Evolutionary conservation across 2,329 filamentous ascomycete species (phyloP).

Genomic region (Dactylellina cionopaga): DNA sequence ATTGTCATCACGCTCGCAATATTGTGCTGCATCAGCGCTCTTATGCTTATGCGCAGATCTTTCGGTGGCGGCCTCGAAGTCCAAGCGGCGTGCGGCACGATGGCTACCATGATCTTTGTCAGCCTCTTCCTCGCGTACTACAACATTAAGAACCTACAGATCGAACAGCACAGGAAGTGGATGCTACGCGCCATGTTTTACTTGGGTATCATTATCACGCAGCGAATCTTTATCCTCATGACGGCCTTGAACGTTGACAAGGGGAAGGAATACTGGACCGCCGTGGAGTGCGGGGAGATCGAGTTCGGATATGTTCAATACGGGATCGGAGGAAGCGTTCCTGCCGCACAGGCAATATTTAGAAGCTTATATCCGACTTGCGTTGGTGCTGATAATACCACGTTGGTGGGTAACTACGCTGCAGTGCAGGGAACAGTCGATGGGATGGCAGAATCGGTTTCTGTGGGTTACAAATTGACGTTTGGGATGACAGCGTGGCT

Average conservation of each 20-base stretch:
- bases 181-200: conserved; percentile 70
- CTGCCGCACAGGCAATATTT: neutral
- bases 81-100: conserved; percentile 63
- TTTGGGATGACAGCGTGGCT: conserved; percentile 69
- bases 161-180: conserved; percentile 73
- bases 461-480: conserved; percentile 63
- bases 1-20: conserved; percentile 65
- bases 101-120: conserved; percentile 64
- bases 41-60: conserved; percentile 66
- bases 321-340: neutral
- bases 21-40: conserved; percentile 64
- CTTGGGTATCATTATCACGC: conserved; percentile 58
- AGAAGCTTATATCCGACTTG: conserved; percentile 36
- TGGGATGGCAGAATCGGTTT: conserved; percentile 58
- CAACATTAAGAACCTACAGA: conserved; percentile 70
- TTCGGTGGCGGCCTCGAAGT: conserved; percentile 68
- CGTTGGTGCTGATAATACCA: neutral
- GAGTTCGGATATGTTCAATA: conserved; percentile 35
- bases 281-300: conserved; percentile 27
- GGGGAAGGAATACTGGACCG: conserved; percentile 44
- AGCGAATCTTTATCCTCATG: conserved; percentile 55
- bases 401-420: conserved; percentile 50
- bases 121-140: conserved; percentile 65
- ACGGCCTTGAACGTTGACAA: conserved; percentile 57
- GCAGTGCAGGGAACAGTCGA: conserved; percentile 22